Percentiles rank a stretch among this genome's conserved stretches.
Evolutionary conservation across 352 stramenopile species (phyloP).

Genomic region (Phytophthora lateralis): DNA sequence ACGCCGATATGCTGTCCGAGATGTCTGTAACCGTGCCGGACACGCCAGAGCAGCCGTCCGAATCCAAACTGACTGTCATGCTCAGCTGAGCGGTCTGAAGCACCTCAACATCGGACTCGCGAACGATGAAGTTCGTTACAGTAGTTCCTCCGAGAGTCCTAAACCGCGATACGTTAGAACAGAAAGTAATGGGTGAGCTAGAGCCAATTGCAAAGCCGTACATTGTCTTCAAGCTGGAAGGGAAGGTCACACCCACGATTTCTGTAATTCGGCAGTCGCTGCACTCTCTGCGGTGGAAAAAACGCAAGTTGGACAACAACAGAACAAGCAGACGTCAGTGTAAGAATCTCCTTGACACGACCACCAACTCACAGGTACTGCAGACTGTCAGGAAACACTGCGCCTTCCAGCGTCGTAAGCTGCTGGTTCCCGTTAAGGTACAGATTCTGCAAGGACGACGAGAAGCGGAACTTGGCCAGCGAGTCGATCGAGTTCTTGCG

Average conservation of each 20-base stretch:
- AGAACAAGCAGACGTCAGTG: constrained; percentile 13
- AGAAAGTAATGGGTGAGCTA: not conserved
- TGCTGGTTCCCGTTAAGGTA: constrained; percentile 51
- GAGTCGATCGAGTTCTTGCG: constrained; percentile 44
- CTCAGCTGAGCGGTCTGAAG: constrained; percentile 36
- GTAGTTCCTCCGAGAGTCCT: constrained; percentile 35
- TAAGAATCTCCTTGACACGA: not conserved
- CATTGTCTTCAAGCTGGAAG: constrained; percentile 44
- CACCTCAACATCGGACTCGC: constrained; percentile 41
- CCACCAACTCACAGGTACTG: constrained; percentile 31
- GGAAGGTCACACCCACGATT: constrained; percentile 32
- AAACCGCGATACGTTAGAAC: constrained; percentile 6
- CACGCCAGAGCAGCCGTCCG: constrained; percentile 25
- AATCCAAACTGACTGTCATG: constrained; percentile 23
- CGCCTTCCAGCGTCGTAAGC: constrained; percentile 45
- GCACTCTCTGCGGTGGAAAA: constrained; percentile 32
- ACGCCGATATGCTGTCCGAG: constrained; percentile 24
- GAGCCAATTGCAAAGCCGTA: constrained; percentile 19
- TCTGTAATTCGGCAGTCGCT: constrained; percentile 36
- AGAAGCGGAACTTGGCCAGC: constrained; percentile 37
- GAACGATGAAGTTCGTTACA: constrained; percentile 40
- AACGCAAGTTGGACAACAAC: constrained; percentile 6
- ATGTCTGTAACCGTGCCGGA: constrained; percentile 31
- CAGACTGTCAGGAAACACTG: constrained; percentile 50
- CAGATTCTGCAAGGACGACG: constrained; percentile 31